These are phyloP conservation scores for Isatis tinctoria DNA, from an alignment of 345 rosid species.

Conservation along the genomic window DNA sequence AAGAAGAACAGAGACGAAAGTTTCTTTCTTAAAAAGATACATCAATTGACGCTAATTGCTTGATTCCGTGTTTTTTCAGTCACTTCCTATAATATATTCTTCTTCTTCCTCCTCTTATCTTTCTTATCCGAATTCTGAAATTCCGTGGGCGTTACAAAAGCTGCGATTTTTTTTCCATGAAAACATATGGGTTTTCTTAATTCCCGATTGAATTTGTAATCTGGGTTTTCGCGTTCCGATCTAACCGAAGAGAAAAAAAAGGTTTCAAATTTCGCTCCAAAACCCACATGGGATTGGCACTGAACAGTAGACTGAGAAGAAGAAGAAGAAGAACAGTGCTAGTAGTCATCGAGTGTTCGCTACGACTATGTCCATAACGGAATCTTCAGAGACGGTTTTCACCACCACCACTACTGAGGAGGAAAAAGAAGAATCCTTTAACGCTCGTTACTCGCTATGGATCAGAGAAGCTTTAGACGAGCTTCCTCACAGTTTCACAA, in stretches of 20 bases:
- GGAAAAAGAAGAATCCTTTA: conserved; percentile 30
- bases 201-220: not conserved
- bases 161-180: not conserved
- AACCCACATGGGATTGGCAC: conserved; percentile 69
- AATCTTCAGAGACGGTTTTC: conserved; percentile 42
- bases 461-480: conserved; percentile 67
- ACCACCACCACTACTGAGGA: conserved; percentile 34
- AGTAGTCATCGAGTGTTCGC: conserved; percentile 12
- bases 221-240: not conserved
- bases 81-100: not conserved
- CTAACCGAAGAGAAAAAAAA: conserved; percentile 10
- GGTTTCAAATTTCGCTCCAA: not conserved
- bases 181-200: not conserved
- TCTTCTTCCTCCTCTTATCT: not conserved
- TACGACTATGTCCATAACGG: conserved; percentile 48
- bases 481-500: conserved; percentile 71
- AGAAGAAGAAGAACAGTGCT: conserved; percentile 15
- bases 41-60: not conserved
- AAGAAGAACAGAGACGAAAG: conserved; percentile 5
- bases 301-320: conserved; percentile 23
- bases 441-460: conserved; percentile 47
- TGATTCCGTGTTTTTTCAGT: conserved; percentile 25
- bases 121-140: not conserved
- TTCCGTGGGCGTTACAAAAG: not conserved
- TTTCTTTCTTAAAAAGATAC: not conserved